phyloP scores from a whole-genome alignment of 805 yeast species.

The Teunomyces cretensis region DNA sequence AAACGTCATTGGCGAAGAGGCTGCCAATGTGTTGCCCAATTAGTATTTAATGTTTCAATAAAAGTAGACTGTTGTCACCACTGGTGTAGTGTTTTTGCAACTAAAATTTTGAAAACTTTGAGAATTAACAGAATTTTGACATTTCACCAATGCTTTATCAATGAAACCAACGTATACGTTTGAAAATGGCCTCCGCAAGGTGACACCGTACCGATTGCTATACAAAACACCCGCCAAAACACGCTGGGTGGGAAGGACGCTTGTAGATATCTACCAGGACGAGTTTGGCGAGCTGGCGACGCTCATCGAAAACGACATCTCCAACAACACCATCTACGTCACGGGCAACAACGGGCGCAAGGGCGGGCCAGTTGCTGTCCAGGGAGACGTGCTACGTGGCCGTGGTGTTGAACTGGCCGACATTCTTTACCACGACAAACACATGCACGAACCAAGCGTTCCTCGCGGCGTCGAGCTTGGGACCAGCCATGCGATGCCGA shows the following conservation, averaged over 20 bases:
- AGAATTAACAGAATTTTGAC: not conserved
- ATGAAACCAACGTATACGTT: conserved; percentile 2
- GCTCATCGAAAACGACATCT: conserved; percentile 24
- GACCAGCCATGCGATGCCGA: not conserved
- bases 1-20: conserved; percentile 31
- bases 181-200: conserved; percentile 35
- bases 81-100: too few relatives aligned
- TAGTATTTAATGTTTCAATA: not conserved
- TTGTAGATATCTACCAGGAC: conserved; percentile 26
- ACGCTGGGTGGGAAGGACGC: conserved; percentile 37
- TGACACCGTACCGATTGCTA: conserved; percentile 32
- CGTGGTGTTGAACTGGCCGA: conserved; percentile 14
- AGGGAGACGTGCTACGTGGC: conserved; percentile 16
- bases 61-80: not conserved
- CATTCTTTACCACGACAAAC: conserved; percentile 25
- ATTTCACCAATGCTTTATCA: not conserved
- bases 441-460: conserved; percentile 49
- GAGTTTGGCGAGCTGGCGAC: conserved; percentile 35
- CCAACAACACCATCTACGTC: conserved; percentile 24
- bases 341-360: conserved; percentile 19
- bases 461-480: conserved; percentile 10
- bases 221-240: conserved; percentile 35
- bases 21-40: conserved; percentile 25
- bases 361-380: conserved; percentile 13
- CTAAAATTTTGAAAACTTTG: too few relatives aligned